phyloP scores from a whole-genome alignment of 2,329 filamentous ascomycete species.

The Microsporum audouinii region DNA sequence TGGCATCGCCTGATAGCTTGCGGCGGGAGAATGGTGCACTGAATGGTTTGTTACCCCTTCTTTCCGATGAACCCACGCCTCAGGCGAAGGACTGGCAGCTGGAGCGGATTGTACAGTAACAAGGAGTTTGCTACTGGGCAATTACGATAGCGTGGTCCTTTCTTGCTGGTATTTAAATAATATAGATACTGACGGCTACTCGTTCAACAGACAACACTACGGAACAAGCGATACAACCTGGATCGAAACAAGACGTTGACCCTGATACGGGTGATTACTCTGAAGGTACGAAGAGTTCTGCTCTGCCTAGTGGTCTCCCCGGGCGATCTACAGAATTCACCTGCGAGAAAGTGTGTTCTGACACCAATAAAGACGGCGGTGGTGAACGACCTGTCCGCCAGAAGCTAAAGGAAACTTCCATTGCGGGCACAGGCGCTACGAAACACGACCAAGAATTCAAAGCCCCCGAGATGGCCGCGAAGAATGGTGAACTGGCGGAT shows the following conservation, averaged over 20 bases:
- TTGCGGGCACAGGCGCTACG: constrained; percentile 29
- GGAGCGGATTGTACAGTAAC: neutral
- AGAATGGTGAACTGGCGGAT: constrained; percentile 13
- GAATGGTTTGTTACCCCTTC: neutral
- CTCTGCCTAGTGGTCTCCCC: constrained; percentile 10
- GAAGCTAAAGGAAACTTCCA: constrained; percentile 51
- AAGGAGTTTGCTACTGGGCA: neutral
- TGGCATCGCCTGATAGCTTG: neutral
- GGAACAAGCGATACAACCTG: neutral
- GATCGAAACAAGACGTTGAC: neutral
- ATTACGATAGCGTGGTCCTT: neutral
- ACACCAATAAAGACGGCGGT: constrained; percentile 22
- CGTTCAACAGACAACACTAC: neutral
- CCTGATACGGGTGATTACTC: constrained; percentile 11
- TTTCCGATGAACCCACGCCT: neutral
- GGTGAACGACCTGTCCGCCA: constrained; percentile 49
- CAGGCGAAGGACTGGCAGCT: neutral
- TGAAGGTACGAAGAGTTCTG: constrained; percentile 15
- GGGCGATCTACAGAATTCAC: neutral
- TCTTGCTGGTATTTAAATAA: no score
- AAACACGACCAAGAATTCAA: constrained; percentile 11
- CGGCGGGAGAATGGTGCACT: neutral
- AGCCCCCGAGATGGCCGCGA: constrained; percentile 2
- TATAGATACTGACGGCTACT: neutral
- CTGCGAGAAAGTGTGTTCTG: constrained; percentile 15